Evolutionary conservation across 1,284 basidiomycete genomes (phyloP), one percentile per base, ranked within the genome.

Genomic region (Cryptococcus wingfieldii): DNA sequence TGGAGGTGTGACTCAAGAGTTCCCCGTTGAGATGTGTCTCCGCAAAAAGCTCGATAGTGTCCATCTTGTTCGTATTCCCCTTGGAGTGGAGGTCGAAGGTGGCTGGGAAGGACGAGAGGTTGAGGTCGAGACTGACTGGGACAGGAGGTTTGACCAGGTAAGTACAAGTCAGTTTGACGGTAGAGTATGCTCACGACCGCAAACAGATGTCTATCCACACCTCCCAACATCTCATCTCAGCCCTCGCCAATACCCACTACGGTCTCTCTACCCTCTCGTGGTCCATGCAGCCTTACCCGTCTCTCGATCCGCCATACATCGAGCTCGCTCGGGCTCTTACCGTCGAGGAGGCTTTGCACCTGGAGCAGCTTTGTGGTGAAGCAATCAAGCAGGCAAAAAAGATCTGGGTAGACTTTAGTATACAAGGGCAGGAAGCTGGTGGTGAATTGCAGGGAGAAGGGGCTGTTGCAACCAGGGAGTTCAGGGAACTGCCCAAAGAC

Each of bases 221-320:
- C 0, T 85, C 84, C 0, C 89, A 91, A 70, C 89, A 91, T 66
- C 80, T 91, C 45, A 82, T 93, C 34, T 92, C 89, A 3, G 89
- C 90, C 0, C 79, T 92, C 7, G 80, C 92, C 4, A 89, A 93
- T 68, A 80, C 80, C 8, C 38, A 38, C 6, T 78, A 87, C 45
- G 75, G 81, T 41, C 80, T 92, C n/a, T 84, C 85, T 10, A 93
- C 91, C 0, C 80, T 92, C 8, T 88, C 87, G 0, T 93, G 90
- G 90, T 75, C 70, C 1, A 72, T 81, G 60, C 67, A 71, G 4
- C 56, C 74, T 3, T 67, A 67, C 51, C 79, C 79, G 1, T 86
- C 88, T 16, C 78, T 88, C 43, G 87, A 88, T 0, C 78, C 81
- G 16, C 83, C 81, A 58, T 92, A 92, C 69, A 81, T 92, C 56